Percentiles rank a stretch among this genome's conserved stretches.
phyloP scores from a whole-genome alignment of 768 basidiomycete species.

The Symmetrospora coprosmae region DNA sequence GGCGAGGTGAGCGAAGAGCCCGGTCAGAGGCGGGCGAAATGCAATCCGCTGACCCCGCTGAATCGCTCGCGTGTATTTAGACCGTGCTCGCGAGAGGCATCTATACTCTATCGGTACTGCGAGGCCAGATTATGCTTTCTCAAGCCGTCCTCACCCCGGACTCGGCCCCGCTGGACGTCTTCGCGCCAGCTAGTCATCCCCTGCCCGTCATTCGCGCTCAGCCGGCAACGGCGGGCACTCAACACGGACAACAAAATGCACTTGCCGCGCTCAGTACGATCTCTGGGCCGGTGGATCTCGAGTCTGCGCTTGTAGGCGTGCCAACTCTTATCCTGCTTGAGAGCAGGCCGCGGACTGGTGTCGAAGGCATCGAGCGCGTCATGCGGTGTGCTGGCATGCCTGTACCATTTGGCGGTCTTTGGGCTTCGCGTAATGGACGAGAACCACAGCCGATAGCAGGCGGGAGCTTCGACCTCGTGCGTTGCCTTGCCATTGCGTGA shows the following conservation, averaged over 20 bases:
- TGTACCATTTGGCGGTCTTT: not conserved
- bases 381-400: conserved; percentile 7
- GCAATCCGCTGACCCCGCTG: not conserved
- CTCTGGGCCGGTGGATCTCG: too few species aligned
- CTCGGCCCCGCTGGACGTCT: not conserved
- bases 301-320: not conserved
- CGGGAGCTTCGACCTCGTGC: not conserved
- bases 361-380: conserved; percentile 6
- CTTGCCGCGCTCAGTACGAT: too few species aligned
- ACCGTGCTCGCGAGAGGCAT: not conserved
- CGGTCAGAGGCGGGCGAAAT: not conserved
- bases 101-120: not conserved
- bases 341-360: not conserved
- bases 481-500: too few species aligned
- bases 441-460: not conserved
- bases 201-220: conserved; percentile 6
- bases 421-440: not conserved
- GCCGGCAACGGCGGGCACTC: not conserved
- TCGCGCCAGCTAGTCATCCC: conserved; percentile 3
- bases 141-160: not conserved
- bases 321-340: not conserved
- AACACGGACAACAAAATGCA: not conserved
- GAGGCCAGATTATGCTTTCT: not conserved
- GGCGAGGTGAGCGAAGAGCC: not conserved
- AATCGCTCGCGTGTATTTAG: not conserved